A percentile compares a stretch with the other conserved stretches of the same genome.
These are phyloP conservation scores for Ailanthus altissimus DNA, from an alignment of 345 rosid species.

Conservation along the genomic window DNA sequence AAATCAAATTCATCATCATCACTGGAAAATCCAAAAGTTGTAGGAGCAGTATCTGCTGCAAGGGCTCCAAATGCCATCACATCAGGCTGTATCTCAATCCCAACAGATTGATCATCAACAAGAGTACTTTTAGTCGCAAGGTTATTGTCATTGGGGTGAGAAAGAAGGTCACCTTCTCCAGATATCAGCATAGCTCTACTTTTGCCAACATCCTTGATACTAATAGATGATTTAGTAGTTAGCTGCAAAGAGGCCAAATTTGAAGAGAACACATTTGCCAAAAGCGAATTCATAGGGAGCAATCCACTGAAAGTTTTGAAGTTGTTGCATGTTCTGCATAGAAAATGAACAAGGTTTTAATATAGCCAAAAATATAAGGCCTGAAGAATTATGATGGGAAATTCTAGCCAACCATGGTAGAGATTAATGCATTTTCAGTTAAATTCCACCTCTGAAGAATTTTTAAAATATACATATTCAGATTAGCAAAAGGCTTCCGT, in stretches of 20 bases:
- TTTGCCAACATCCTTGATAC: slow-evolving; percentile 32
- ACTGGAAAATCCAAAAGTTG: slow-evolving; percentile 30
- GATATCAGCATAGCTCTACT: slow-evolving; percentile 46
- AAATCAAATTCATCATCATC: slow-evolving; percentile 63
- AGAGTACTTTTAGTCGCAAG: slow-evolving; percentile 32
- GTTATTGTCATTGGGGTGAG: slow-evolving; percentile 41
- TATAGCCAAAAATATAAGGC: background rate
- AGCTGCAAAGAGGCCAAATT: slow-evolving; percentile 27
- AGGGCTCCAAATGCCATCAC: slow-evolving; percentile 36
- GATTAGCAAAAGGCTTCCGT: background rate
- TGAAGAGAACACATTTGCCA: slow-evolving; percentile 29
- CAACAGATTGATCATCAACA: slow-evolving; percentile 29
- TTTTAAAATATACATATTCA: background rate
- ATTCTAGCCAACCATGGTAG: background rate
- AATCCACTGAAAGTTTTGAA: slow-evolving; percentile 46
- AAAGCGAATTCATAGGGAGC: slow-evolving; percentile 27
- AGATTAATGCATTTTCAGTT: background rate
- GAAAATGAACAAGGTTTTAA: slow-evolving; percentile 19
- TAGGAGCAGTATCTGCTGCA: slow-evolving; percentile 44
- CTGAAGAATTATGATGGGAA: background rate
- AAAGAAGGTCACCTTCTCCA: slow-evolving; percentile 49
- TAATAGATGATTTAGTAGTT: slow-evolving; percentile 36
- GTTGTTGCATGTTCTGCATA: slow-evolving; percentile 42
- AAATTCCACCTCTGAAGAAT: background rate
- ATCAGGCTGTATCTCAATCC: slow-evolving; percentile 42